phyloP scores from a whole-genome alignment of 1,284 basidiomycete genomes.

The Boletellus deceptivus region DNA sequence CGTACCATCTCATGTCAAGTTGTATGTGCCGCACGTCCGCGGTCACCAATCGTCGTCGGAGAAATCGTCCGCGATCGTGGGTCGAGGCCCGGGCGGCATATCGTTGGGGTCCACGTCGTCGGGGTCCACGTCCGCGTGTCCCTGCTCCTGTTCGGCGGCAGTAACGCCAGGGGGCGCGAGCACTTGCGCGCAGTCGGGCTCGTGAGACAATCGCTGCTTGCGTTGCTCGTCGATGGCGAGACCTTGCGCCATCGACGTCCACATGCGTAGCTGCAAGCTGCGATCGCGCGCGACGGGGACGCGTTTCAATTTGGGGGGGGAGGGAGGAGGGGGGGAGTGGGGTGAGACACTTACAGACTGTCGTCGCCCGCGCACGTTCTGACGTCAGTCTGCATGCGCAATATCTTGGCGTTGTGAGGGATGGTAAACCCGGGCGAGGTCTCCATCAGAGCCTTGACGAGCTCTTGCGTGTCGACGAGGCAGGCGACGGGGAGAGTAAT shows the following conservation, averaged over 20 bases:
- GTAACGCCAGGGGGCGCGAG: conserved; percentile 9
- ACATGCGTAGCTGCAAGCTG: conserved; percentile 31
- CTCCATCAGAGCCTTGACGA: conserved; percentile 29
- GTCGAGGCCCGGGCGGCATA: conserved; percentile 1
- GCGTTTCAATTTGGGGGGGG: not conserved
- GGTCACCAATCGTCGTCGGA: conserved; percentile 29
- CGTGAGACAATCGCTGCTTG: conserved; percentile 15
- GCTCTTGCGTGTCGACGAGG: conserved; percentile 29
- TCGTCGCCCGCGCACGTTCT: conserved; percentile 32
- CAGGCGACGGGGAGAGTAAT: conserved; percentile 1
- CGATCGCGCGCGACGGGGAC: not conserved
- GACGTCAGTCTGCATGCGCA: conserved; percentile 30
- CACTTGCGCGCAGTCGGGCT: conserved; percentile 11
- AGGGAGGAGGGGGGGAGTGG: too few relatives aligned
- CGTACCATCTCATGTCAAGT: not conserved
- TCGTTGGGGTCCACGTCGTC: conserved; percentile 19
- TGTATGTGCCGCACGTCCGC: not conserved
- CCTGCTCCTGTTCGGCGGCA: not conserved
- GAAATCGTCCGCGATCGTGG: conserved; percentile 19
- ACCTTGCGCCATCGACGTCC: conserved; percentile 34
- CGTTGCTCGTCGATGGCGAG: conserved; percentile 32
- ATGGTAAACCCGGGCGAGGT: conserved; percentile 20
- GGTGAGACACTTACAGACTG: conserved; percentile 28
- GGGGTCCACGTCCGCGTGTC: not conserved
- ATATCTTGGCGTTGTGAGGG: conserved; percentile 24